Base-by-base conservation (phyloP, 2,329 filamentous ascomycete genomes). In the Herpotrichia juniperi region DNA sequence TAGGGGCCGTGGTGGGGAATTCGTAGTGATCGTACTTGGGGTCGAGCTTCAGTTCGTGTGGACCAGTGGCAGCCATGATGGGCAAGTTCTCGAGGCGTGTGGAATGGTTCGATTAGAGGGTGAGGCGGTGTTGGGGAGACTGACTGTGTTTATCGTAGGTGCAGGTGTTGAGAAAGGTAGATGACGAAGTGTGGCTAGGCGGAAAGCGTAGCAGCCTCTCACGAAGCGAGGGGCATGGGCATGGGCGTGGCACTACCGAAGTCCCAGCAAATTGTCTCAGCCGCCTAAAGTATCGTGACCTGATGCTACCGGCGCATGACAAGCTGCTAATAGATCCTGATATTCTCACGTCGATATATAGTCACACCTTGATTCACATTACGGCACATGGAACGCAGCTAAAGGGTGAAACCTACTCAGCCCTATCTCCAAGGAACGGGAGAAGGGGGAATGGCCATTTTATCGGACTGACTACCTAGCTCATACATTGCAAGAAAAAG, bases 21-120 rank as follows among this genome's bases (percentile, higher is more conserved):
- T 97, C 93, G 78, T 94, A 97, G 81, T 96, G 76, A 79, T 97
- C 94, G 82, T 97, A 96, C 80, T 96, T 97, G 74, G 90, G 83
- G 77, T 96, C 87, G 67, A 91, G 77, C 62, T 79, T 75, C 62
- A 81, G 58, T 74, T 63, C 64, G 53, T 50, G 56, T 31, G 61
- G 50, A 9, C 46, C 47, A 32, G 58, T 22, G 58, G 66, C 59
- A 46, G 70, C 68, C 72, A 74, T 74, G 46, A 35, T 69, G 61
- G 34, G 46, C 22, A 14, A 25, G 37, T 24, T 3, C 21, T 40
- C 37, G 11, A 25, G 37, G 37, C 7, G 19, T 40, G 12, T 40
- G 25, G 21, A 14, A 12, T n/a, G 14, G 22, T 6, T 22, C 16
- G 34, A 39, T n/a, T 24, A 16, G 19, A 14, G 10, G 6, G 16